Percentiles rank a stretch among this genome's conserved stretches.
These are phyloP conservation scores for Euphorbia peplus DNA, from an alignment of 345 rosid genomes.

Conservation along the genomic window DNA sequence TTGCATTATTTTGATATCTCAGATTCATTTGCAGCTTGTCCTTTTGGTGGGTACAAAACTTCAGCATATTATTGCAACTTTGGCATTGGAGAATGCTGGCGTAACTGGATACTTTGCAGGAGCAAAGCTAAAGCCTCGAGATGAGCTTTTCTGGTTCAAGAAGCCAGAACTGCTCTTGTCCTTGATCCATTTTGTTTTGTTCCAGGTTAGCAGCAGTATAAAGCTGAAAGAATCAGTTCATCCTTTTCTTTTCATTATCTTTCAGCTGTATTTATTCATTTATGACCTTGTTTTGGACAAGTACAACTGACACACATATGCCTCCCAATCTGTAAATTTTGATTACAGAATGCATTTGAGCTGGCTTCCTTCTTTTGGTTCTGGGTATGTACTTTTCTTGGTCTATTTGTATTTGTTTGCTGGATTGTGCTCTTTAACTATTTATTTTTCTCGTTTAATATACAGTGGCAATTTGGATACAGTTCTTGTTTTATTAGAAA, in stretches of 20 bases:
- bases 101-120: constrained; percentile 47
- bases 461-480: constrained; percentile 97
- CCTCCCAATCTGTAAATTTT: constrained; percentile 16
- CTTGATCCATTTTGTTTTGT: constrained; percentile 84
- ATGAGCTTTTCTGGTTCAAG: constrained; percentile 94
- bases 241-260: constrained; percentile 4
- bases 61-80: constrained; percentile 87
- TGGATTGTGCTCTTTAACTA: constrained; percentile 12
- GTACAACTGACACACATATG: constrained; percentile 21
- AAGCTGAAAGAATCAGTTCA: neutral
- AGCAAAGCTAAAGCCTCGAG: constrained; percentile 68
- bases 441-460: constrained; percentile 17
- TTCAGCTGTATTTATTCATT: neutral
- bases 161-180: constrained; percentile 76
- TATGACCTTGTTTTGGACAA: neutral
- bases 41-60: constrained; percentile 81
- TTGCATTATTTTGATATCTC: constrained; percentile 11
- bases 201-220: constrained; percentile 54
- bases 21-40: constrained; percentile 48
- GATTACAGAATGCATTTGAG: constrained; percentile 83
- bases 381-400: constrained; percentile 61
- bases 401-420: constrained; percentile 11
- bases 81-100: constrained; percentile 71
- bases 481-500: constrained; percentile 79
- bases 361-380: constrained; percentile 96